Evolutionary conservation across 208 protist genomes (phyloP).

Genomic region (Trypanosoma caninum): DNA sequence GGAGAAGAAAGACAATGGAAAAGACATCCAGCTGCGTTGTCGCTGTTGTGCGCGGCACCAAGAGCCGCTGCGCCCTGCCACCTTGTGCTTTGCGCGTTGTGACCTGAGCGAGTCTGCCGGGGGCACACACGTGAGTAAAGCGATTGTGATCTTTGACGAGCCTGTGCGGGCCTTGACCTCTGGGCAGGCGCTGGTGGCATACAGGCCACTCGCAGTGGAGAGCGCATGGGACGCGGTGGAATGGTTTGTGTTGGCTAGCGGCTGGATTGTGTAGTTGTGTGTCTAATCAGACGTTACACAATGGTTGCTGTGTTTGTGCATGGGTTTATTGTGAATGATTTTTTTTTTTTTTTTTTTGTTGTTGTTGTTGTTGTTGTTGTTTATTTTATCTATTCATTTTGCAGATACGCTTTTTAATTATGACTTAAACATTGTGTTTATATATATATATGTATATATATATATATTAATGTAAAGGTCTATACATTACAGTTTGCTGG

Average conservation of each 20-base stretch:
- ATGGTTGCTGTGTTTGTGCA: no score
- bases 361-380: not conserved
- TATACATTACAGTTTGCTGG: no score
- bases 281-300: not conserved
- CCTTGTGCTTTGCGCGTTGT: conserved; percentile 26
- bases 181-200: conserved; percentile 61
- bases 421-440: no score
- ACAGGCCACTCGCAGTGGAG: conserved; percentile 18
- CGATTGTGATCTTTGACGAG: conserved; percentile 29
- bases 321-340: no score
- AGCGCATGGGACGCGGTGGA: not conserved
- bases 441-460: no score
- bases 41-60: conserved; percentile 57
- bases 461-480: no score
- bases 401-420: no score
- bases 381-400: not conserved
- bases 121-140: not conserved
- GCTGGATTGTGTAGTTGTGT: conserved; percentile 22
- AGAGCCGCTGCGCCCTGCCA: conserved; percentile 34
- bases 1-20: no score
- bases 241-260: conserved; percentile 34
- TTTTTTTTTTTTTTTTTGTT: not conserved
- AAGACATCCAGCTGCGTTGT: conserved; percentile 23
- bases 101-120: conserved; percentile 9
- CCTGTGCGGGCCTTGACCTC: conserved; percentile 53